Conservation (phyloP, 805 yeast genomes). For the Sugiyamaella boreocaroliniensis region DNA sequence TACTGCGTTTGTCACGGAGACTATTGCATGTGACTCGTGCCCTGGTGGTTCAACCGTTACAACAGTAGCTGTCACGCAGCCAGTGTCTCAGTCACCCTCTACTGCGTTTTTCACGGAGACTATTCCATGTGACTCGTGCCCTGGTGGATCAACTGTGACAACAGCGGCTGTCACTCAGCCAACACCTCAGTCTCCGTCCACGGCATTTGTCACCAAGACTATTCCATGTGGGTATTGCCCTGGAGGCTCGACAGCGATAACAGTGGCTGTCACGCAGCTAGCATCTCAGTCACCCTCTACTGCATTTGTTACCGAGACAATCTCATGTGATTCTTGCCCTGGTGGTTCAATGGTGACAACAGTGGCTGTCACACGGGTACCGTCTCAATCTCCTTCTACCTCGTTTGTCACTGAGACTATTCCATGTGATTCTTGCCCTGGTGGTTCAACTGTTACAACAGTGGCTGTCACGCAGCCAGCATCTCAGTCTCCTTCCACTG, state of each 20-base stretch:
- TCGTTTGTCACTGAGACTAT: neutral
- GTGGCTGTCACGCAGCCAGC: too few species aligned
- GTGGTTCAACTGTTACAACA: neutral
- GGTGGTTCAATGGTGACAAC: neutral
- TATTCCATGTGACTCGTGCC: conserved; percentile 4
- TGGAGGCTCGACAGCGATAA: neutral
- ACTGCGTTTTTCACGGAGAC: conserved; percentile 6
- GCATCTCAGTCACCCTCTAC: neutral
- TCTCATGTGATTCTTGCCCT: conserved; percentile 4
- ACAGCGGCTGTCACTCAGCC: neutral
- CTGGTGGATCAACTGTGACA: neutral
- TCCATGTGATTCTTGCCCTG: conserved; percentile 3
- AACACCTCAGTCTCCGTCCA: too few species aligned
- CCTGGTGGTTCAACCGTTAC: neutral
- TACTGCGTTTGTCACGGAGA: neutral
- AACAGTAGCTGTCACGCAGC: neutral
- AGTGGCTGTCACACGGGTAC: neutral
- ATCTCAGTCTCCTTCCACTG: neutral
- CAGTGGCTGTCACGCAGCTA: neutral
- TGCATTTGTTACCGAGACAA: conserved; percentile 5
- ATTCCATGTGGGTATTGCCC: neutral
- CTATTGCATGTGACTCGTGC: neutral
- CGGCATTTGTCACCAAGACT: neutral
- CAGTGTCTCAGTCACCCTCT: too few species aligned
- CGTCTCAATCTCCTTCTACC: neutral